phyloP scores from a whole-genome alignment of 1,284 basidiomycete species.

The Inonotus obliquus region DNA sequence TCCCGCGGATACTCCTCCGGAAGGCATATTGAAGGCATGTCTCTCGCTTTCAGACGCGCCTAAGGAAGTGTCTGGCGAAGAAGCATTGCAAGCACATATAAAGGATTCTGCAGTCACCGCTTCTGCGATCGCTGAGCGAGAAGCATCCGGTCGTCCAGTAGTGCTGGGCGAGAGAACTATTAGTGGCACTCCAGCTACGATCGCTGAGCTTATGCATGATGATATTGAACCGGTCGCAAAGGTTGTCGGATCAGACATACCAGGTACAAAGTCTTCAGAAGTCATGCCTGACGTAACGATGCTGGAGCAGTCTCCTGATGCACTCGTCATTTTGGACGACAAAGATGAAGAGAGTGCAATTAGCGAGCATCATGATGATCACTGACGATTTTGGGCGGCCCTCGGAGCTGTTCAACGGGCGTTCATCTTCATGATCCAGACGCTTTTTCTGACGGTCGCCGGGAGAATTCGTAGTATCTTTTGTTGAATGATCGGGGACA shows the following conservation, averaged over 20 bases:
- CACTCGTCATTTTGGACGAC: not conserved
- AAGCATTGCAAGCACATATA: conserved; percentile 11
- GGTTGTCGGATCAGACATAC: not conserved
- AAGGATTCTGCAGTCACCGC: conserved; percentile 5
- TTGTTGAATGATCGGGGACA: not conserved
- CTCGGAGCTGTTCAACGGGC: conserved; percentile 45
- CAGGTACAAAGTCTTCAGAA: not conserved
- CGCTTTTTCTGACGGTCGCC: conserved; percentile 57
- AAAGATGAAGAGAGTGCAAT: not conserved
- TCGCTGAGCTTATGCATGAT: conserved; percentile 15
- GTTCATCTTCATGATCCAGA: conserved; percentile 39
- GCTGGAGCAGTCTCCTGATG: not conserved
- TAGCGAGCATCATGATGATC: conserved; percentile 19
- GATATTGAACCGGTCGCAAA: not conserved
- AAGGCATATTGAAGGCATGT: not conserved
- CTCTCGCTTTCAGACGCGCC: not conserved
- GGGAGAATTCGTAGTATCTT: conserved; percentile 30
- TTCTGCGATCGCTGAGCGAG: conserved; percentile 1
- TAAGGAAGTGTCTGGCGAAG: conserved; percentile 9
- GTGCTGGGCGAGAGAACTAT: conserved; percentile 18
- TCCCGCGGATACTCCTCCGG: conserved; percentile 2
- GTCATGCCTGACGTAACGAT: not conserved
- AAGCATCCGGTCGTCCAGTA: conserved; percentile 1
- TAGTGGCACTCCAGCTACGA: not conserved
- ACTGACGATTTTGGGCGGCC: conserved; percentile 58